Evolutionary conservation across 106 monocot genomes (phyloP).

Genomic region (Platanthera zijinensis): DNA sequence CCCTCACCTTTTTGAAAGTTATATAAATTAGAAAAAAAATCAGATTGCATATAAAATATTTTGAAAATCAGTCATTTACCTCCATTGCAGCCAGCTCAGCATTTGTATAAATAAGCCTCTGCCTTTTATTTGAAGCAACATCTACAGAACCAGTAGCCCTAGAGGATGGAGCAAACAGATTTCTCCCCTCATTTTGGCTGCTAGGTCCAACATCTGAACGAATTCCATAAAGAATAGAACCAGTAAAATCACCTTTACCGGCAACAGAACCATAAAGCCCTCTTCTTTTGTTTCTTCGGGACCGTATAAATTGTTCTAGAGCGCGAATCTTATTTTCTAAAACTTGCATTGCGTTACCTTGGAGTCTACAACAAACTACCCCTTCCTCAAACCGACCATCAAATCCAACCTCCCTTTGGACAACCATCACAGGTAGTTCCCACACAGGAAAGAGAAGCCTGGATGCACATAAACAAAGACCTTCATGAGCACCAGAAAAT

Average conservation of each 20-base stretch:
- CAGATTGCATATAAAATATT: background rate
- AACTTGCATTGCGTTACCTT: constrained; percentile 50
- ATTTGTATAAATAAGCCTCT: constrained; percentile 46
- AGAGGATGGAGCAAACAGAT: constrained; percentile 18
- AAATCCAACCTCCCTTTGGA: constrained; percentile 28
- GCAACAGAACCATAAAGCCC: constrained; percentile 96
- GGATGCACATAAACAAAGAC: constrained; percentile 89
- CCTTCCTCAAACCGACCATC: constrained; percentile 39
- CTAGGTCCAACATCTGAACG: constrained; percentile 24
- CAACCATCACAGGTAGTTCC: constrained; percentile 74
- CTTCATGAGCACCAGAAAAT: constrained; percentile 94
- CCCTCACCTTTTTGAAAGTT: constrained; percentile 55
- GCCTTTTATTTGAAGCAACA: constrained; percentile 48
- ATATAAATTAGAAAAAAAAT: constrained; percentile 4
- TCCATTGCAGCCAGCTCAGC: constrained; percentile 94
- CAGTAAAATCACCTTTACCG: constrained; percentile 65
- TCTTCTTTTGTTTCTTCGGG: constrained; percentile 83
- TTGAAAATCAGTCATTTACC: constrained; percentile 29
- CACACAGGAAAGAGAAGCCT: constrained; percentile 90
- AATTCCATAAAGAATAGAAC: constrained; percentile 68
- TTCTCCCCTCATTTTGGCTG: constrained; percentile 22
- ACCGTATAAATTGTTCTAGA: constrained; percentile 81
- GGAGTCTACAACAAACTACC: constrained; percentile 60
- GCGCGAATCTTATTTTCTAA: constrained; percentile 79
- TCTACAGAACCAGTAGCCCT: constrained; percentile 23